Conservation (phyloP, 495 filamentous ascomycete genomes). For the Hyphodiscus hymeniophilus region DNA sequence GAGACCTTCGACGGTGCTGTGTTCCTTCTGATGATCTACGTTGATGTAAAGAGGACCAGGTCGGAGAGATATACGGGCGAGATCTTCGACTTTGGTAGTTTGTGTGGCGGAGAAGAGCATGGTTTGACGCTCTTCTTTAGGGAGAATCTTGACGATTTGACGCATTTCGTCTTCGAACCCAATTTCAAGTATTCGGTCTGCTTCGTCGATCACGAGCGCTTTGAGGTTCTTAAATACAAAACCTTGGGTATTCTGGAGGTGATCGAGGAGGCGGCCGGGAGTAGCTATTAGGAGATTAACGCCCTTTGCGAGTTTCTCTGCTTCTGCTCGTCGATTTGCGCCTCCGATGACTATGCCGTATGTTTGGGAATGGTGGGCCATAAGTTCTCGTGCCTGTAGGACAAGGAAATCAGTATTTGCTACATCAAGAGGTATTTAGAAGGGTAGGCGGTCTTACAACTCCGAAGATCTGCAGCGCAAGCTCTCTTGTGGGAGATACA, state of each 20-base stretch:
- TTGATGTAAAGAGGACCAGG: constrained; percentile 95
- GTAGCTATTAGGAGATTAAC: constrained; percentile 93
- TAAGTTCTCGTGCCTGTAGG: no score
- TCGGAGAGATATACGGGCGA: constrained; percentile 86
- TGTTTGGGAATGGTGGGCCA: constrained; percentile 83
- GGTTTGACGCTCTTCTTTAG: constrained; percentile 81
- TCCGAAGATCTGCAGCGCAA: constrained; percentile 93
- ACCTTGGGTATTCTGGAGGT: constrained; percentile 84
- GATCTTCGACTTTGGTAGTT: constrained; percentile 95
- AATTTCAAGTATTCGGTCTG: constrained; percentile 89
- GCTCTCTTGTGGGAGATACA: constrained; percentile 79
- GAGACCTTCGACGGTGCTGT: constrained; percentile 81
- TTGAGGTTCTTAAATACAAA: constrained; percentile 93
- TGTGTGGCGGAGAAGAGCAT: constrained; percentile 97
- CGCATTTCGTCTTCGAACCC: constrained; percentile 99
- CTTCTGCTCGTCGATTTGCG: constrained; percentile 84
- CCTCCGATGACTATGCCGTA: constrained; percentile 95
- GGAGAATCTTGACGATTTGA: constrained; percentile 93
- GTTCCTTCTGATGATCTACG: constrained; percentile 70
- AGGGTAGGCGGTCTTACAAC: no score
- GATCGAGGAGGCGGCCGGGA: constrained; percentile 86
- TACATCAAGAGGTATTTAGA: no score
- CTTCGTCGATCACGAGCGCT: constrained; percentile 84
- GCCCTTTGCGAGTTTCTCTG: constrained; percentile 88
- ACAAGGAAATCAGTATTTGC: no score